Conservation (phyloP, 345 rosid species). For the Mercurialis annua region DNA sequence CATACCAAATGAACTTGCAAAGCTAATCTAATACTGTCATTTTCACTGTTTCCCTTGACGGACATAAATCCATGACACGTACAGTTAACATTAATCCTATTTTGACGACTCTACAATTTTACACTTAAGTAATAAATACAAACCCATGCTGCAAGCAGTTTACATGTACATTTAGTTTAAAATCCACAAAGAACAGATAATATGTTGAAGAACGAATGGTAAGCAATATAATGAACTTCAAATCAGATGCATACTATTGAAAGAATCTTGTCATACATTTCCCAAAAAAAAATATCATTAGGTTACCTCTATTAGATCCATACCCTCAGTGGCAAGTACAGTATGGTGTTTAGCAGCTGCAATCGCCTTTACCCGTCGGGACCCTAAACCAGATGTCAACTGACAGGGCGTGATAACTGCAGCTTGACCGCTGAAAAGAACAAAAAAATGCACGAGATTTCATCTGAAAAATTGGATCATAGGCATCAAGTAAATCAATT, state of each 20-base stretch:
- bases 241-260: constrained; percentile 4
- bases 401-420: constrained; percentile 97
- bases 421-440: constrained; percentile 88
- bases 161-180: background rate
- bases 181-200: background rate
- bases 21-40: too few relatives aligned
- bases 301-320: constrained; percentile 93
- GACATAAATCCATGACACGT: constrained; percentile 1
- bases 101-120: too few relatives aligned
- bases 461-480: too few relatives aligned
- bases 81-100: too few relatives aligned
- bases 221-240: background rate
- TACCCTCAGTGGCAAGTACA: constrained; percentile 82
- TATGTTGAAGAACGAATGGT: background rate
- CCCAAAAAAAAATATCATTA: background rate
- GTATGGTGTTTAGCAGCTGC: constrained; percentile 99
- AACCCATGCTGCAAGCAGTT: too few relatives aligned
- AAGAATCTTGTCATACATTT: background rate
- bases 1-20: too few relatives aligned
- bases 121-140: too few relatives aligned
- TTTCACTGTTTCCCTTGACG: constrained; percentile 10
- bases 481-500: too few relatives aligned
- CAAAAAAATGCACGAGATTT: constrained; percentile 23
- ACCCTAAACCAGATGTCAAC: constrained; percentile 78
- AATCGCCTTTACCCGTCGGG: constrained; percentile 81